These are phyloP conservation scores for Pseudonitzschia pungens DNA, from an alignment of 108 stramenopile genomes.

Conservation along the genomic window DNA sequence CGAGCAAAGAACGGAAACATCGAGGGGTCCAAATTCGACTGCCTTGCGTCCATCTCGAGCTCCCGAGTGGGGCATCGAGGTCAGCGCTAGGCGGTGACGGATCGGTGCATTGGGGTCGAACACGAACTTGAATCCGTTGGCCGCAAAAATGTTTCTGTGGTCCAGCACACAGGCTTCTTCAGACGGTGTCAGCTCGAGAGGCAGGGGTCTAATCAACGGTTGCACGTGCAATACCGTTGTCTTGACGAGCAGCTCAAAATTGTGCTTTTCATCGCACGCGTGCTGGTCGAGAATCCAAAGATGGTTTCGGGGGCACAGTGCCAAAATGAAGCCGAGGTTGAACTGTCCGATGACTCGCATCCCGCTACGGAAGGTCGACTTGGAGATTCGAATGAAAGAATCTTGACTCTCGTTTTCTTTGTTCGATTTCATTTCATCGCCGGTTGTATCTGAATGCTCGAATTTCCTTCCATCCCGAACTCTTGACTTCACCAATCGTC, in stretches of 20 bases:
- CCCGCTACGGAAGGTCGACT: slow-evolving; percentile 58
- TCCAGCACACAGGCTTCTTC: slow-evolving; percentile 92
- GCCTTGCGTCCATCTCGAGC: slow-evolving; percentile 84
- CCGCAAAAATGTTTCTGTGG: slow-evolving; percentile 86
- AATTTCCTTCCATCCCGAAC: too few relatives aligned
- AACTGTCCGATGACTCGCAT: slow-evolving; percentile 93
- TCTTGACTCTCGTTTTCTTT: not conserved
- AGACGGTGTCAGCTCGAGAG: slow-evolving; percentile 80
- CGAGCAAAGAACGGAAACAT: slow-evolving; percentile 88
- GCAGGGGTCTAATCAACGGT: slow-evolving; percentile 73
- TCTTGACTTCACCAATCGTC: not conserved
- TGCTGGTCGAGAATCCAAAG: slow-evolving; percentile 98
- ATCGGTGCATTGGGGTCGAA: slow-evolving; percentile 75
- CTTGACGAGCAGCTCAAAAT: slow-evolving; percentile 71
- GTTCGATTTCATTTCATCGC: not conserved
- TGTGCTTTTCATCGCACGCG: slow-evolving; percentile 86
- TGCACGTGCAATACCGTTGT: slow-evolving; percentile 84
- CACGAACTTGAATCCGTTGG: slow-evolving; percentile 89
- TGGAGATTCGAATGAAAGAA: slow-evolving; percentile 35
- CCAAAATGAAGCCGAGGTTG: slow-evolving; percentile 95
- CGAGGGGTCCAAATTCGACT: slow-evolving; percentile 91
- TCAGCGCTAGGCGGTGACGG: slow-evolving; percentile 79
- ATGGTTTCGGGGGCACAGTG: slow-evolving; percentile 64
- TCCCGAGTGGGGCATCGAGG: slow-evolving; percentile 90
- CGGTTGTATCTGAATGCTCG: too few relatives aligned